Conservation (phyloP, 768 basidiomycete species). For the Tylopilus cervinicoccineus region DNA sequence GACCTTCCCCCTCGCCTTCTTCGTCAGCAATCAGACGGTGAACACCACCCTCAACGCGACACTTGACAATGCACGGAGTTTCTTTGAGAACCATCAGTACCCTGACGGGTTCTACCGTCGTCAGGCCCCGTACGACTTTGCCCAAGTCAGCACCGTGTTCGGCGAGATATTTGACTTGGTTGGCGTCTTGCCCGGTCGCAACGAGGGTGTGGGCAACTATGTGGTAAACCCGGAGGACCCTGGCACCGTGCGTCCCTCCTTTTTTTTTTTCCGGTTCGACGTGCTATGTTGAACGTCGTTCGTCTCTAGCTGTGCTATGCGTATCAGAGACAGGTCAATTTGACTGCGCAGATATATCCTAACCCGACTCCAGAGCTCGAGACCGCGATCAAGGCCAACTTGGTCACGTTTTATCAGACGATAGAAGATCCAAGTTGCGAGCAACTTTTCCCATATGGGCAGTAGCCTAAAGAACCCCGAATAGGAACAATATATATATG, state of each 20-base stretch:
- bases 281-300: not conserved
- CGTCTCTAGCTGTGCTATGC: constrained; percentile 11
- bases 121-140: constrained; percentile 9
- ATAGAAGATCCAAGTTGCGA: not conserved
- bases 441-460: not conserved
- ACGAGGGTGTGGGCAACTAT: constrained; percentile 16
- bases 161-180: not conserved
- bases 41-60: constrained; percentile 15
- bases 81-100: constrained; percentile 16
- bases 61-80: constrained; percentile 16
- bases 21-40: constrained; percentile 21
- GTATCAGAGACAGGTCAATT: constrained; percentile 15
- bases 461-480: not conserved
- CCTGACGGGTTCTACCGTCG: constrained; percentile 20
- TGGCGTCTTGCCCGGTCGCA: constrained; percentile 12
- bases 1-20: constrained; percentile 25
- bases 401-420: not conserved
- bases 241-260: constrained; percentile 14
- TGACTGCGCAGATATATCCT: constrained; percentile 18
- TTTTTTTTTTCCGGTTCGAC: not conserved
- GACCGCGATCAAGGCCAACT: constrained; percentile 2
- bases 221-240: constrained; percentile 8
- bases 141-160: constrained; percentile 2
- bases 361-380: constrained; percentile 15
- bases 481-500: not conserved